These are phyloP conservation scores for Populus ilicifolia DNA, from an alignment of 345 rosid species.

Conservation along the genomic window DNA sequence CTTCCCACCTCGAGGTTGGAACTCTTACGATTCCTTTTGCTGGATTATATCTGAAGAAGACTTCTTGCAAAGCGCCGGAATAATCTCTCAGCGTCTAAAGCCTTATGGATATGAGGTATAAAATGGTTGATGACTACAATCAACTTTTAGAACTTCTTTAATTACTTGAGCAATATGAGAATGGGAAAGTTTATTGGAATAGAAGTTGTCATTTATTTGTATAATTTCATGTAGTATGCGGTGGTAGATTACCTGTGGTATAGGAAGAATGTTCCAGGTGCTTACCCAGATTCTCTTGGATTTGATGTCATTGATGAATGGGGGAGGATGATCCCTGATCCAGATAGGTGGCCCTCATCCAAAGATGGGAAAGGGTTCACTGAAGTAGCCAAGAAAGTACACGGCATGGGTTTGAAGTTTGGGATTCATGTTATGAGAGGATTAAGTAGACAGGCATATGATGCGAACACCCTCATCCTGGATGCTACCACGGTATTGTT, in stretches of 20 bases:
- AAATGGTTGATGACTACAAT: not conserved
- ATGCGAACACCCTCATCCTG: constrained; percentile 70
- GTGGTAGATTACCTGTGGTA: constrained; percentile 99
- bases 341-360: constrained; percentile 89
- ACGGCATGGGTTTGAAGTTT: constrained; percentile 81
- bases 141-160: not conserved
- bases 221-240: constrained; percentile 51
- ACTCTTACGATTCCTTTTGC: constrained; percentile 85
- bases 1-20: constrained; percentile 96
- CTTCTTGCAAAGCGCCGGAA: constrained; percentile 66
- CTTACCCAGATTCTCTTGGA: constrained; percentile 64
- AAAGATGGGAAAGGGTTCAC: constrained; percentile 71
- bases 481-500: constrained; percentile 51
- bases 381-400: constrained; percentile 71
- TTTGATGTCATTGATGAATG: constrained; percentile 92
- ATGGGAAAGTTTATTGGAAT: not conserved
- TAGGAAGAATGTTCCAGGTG: constrained; percentile 69
- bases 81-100: constrained; percentile 55
- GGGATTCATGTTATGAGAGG: constrained; percentile 97
- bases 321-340: constrained; percentile 89
- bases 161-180: not conserved
- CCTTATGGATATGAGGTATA: constrained; percentile 72
- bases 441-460: constrained; percentile 82
- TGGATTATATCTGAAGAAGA: constrained; percentile 87
- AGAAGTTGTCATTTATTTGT: not conserved